Evolutionary conservation across 2,329 filamentous ascomycete genomes (phyloP), one percentile per base, ranked within the genome.

Genomic region (Trichophyton benhamiae): DNA sequence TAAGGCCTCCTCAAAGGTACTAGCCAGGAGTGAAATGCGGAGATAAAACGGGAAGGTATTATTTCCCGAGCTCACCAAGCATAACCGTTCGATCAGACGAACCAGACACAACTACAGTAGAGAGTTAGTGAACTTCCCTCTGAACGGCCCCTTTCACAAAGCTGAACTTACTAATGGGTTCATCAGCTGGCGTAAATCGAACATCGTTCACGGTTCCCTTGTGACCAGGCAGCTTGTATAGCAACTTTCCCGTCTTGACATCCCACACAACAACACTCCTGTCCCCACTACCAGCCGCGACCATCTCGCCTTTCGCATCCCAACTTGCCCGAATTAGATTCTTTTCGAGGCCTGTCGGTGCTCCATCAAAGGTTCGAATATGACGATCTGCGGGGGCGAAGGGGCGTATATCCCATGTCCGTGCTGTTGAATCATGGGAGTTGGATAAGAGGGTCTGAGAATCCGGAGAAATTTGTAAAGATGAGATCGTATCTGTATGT

Each of bases 151-250:
- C 68, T 62, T 38, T n/a, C 46, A 36, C 30, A 58, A 33, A 25
- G 38, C 3, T 38, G 33, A 49, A 85, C 89, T 85, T 82, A 96
- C 91, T 82, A 64, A 96, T 88, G 20, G 91, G 90, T 68, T 96
- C 91, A 63, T 87, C 84, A 44, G 83, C 83, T 3, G 92, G 91
- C 57, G 89, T 87, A 71, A 99, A 95, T 67, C 95, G 87, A 60
- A 92, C 92, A 72, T 92, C 91, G 72, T 97, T 99, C 59, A 97
- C 94, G 0, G 89, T 89, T 38, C 92, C 94, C 75, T 91, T 94
- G 73, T 99, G 94, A 0, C 94, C 94, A 0, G 94, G 94, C 59
- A 99, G 80, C 76, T 97, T 97, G 76, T 96, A 95, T 65, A 95
- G 74, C 68, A 99, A 79, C 77, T 95, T 97, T 62, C 89, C 91